Conservation (phyloP, 805 yeast genomes). For the Maudiozyma serrabonitensis region DNA sequence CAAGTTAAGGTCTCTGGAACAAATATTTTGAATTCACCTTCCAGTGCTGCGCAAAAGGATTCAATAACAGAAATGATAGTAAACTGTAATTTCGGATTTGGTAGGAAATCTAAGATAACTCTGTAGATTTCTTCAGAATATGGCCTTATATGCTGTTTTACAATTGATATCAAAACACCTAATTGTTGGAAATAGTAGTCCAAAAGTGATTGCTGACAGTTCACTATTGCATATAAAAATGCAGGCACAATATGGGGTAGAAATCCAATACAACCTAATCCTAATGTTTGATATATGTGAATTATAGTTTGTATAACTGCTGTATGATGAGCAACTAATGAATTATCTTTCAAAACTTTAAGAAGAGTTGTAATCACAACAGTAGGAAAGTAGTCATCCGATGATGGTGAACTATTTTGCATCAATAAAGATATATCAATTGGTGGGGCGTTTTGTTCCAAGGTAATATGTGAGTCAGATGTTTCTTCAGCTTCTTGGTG, state of each 20-base stretch:
- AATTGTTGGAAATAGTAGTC: slow-evolving; percentile 82
- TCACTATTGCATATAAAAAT: slow-evolving; percentile 66
- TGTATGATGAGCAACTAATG: slow-evolving; percentile 74
- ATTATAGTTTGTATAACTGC: slow-evolving; percentile 85
- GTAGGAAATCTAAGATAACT: slow-evolving; percentile 61
- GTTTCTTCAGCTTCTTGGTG: slow-evolving; percentile 78
- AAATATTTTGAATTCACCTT: slow-evolving; percentile 81
- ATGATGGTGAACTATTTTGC: slow-evolving; percentile 86
- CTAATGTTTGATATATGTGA: slow-evolving; percentile 78
- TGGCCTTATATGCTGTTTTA: slow-evolving; percentile 82
- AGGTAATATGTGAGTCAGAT: slow-evolving; percentile 35
- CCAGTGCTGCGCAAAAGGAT: slow-evolving; percentile 70
- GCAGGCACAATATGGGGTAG: slow-evolving; percentile 81
- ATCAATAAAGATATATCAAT: slow-evolving; percentile 78
- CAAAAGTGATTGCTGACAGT: slow-evolving; percentile 62
- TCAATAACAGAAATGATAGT: slow-evolving; percentile 71
- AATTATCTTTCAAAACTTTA: slow-evolving; percentile 74
- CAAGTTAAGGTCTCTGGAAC: slow-evolving; percentile 65
- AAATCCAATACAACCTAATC: slow-evolving; percentile 77
- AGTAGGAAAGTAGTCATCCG: slow-evolving; percentile 87
- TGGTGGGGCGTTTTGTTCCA: slow-evolving; percentile 77
- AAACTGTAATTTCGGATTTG: slow-evolving; percentile 48
- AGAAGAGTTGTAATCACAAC: slow-evolving; percentile 79
- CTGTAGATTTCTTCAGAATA: slow-evolving; percentile 62
- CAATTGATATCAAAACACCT: slow-evolving; percentile 65